Evolutionary conservation across 2,329 filamentous ascomycete genomes (phyloP), one percentile per base, ranked within the genome.

Genomic region (Biscogniauxia mediterranea): DNA sequence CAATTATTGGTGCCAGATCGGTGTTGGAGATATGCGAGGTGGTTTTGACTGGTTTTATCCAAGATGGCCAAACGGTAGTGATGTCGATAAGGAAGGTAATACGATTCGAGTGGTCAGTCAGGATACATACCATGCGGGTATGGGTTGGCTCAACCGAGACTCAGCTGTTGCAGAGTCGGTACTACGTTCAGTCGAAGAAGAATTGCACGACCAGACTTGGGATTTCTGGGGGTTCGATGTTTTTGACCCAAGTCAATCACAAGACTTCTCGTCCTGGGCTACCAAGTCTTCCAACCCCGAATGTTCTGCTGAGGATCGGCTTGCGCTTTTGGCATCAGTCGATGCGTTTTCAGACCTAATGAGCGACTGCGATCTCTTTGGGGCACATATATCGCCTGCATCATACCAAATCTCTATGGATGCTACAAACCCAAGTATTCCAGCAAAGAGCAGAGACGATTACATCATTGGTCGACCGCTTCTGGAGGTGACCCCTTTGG

Each of bases 1-100:
- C 26, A 89, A 96, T 73, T 95, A 96, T 73, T 99, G 94, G 94
- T 99, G 96, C 73, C 95, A 99, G 74, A 93, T 98, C 76, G 92
- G 90, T 0, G 87, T 99, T 9, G 96, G 95, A 5, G 95, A 97
- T 72, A 82, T 86, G n/a, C 90, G 90, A 68, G 90, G 91, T 20
- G 94, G 95, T 0, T 84, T 96, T 52, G 91, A 94, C 69, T 99
- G 96, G 94, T 91, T 96, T 69, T 88, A 90, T 68, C 86, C 89
- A 54, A 84, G 89, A 60, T 94, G 89, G 87, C 90, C 91, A 8
- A 84, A 83, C 52, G 90, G 90, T 0, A 81, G 81, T 23, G 90
- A 94, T 69, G 70, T 88, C 2, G 88, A 94, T 68, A 79, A 84
- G 57, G 75, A 88, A 52, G 89, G 90, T 1, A 82, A 90, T 58